Evolutionary conservation across 2,329 filamentous ascomycete species (phyloP).

Genomic region (Colletotrichum cereale): DNA sequence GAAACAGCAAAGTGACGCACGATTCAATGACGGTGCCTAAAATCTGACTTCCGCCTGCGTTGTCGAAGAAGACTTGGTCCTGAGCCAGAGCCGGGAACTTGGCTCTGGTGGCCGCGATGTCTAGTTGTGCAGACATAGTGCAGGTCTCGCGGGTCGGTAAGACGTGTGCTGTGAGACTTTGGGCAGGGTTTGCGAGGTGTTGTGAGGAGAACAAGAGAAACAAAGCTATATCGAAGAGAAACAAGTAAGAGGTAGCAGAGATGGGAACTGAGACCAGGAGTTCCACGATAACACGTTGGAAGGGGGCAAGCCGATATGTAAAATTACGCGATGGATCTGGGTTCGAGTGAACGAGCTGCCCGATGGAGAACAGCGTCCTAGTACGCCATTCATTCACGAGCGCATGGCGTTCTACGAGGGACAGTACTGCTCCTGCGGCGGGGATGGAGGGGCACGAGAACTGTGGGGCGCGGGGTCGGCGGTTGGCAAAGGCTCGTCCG

Average conservation of each 20-base stretch:
- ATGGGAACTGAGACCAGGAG: not conserved
- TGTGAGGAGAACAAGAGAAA: not conserved
- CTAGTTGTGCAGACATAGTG: conserved; percentile 41
- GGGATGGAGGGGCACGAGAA: conserved; percentile 12
- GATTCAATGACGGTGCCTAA: conserved; percentile 75
- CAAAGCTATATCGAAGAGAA: not conserved
- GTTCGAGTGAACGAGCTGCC: conserved; percentile 13
- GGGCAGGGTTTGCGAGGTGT: too few species aligned
- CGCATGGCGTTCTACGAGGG: conserved; percentile 29
- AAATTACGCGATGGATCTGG: conserved; percentile 8
- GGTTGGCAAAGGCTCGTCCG: conserved; percentile 29
- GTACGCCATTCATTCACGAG: conserved; percentile 13
- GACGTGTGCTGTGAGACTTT: too few species aligned
- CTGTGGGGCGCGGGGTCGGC: conserved; percentile 26
- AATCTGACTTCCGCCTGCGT: conserved; percentile 81
- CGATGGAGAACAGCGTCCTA: conserved; percentile 21
- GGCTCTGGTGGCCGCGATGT: conserved; percentile 67
- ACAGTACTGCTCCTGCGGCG: conserved; percentile 19
- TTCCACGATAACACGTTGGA: conserved; percentile 4
- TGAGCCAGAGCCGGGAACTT: conserved; percentile 77
- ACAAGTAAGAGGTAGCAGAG: not conserved
- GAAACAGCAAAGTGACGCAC: too few species aligned
- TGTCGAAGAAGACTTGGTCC: conserved; percentile 81
- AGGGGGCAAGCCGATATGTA: conserved; percentile 8
- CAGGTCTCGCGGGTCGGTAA: not conserved